These are phyloP conservation scores for Malassezia yamatoensis DNA, from an alignment of 1,284 basidiomycete species.

Conservation along the genomic window DNA sequence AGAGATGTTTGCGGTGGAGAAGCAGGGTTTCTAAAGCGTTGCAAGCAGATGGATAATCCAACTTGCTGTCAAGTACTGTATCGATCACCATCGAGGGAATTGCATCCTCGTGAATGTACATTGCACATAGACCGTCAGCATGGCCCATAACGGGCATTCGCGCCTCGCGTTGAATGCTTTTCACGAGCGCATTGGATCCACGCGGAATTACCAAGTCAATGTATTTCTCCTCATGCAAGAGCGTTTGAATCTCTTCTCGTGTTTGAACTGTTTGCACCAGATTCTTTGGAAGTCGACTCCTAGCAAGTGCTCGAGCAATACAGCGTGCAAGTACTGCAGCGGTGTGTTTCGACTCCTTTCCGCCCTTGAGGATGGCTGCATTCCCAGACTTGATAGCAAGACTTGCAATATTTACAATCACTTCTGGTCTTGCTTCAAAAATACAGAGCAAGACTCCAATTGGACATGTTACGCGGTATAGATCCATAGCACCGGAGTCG, in stretches of 20 bases:
- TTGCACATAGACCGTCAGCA: slow-evolving; percentile 83
- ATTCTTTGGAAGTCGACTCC: slow-evolving; percentile 57
- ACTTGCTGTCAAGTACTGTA: slow-evolving; percentile 83
- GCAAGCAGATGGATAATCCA: slow-evolving; percentile 92
- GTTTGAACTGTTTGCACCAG: slow-evolving; percentile 89
- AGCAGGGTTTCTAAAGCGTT: slow-evolving; percentile 86
- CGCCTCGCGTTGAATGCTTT: slow-evolving; percentile 75
- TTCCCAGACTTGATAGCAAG: slow-evolving; percentile 90
- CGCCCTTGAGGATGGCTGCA: slow-evolving; percentile 47
- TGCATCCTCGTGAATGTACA: slow-evolving; percentile 77
- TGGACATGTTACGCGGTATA: slow-evolving; percentile 89
- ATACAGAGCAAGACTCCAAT: slow-evolving; percentile 94
- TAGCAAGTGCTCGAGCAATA: slow-evolving; percentile 67
- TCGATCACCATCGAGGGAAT: slow-evolving; percentile 66
- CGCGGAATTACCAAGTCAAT: slow-evolving; percentile 96
- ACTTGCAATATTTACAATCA: slow-evolving; percentile 92
- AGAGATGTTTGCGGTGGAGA: slow-evolving; percentile 57
- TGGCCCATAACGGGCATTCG: slow-evolving; percentile 98
- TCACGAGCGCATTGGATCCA: slow-evolving; percentile 82
- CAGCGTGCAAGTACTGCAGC: slow-evolving; percentile 46
- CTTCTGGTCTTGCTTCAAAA: slow-evolving; percentile 94
- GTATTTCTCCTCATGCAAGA: slow-evolving; percentile 76
- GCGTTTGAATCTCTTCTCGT: slow-evolving; percentile 75
- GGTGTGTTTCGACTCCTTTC: slow-evolving; percentile 34
- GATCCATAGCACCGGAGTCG: slow-evolving; percentile 60